Evolutionary conservation across 2,329 filamentous ascomycete species (phyloP).

Genomic region (Trichoderma koningii): DNA sequence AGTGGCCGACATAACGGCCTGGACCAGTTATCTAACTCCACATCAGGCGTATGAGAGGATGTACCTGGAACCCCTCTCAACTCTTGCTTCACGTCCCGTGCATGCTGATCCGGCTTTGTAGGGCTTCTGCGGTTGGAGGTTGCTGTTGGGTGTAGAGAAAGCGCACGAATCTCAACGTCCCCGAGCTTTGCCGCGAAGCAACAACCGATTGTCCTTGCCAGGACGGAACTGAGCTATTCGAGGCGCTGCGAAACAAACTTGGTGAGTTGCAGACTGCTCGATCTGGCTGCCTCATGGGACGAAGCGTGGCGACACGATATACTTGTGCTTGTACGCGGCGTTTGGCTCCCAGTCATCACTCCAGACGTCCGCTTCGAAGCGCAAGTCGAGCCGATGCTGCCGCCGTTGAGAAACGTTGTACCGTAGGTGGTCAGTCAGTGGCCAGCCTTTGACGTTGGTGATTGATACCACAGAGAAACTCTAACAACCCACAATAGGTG

Average conservation of each 20-base stretch:
- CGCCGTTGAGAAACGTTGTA: neutral
- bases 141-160: neutral
- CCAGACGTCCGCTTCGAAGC: neutral
- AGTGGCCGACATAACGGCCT: neutral
- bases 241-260: neutral
- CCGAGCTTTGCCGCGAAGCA: neutral
- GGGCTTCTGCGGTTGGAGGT: neutral
- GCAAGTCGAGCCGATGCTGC: conserved; percentile 2
- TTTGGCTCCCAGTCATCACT: neutral
- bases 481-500: neutral
- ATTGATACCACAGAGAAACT: neutral
- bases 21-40: neutral
- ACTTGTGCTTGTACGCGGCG: neutral
- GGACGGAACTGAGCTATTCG: neutral
- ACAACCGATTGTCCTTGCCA: neutral
- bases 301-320: neutral
- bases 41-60: neutral
- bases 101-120: neutral
- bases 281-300: neutral
- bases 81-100: neutral
- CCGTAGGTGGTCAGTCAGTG: neutral
- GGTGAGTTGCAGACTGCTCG: neutral
- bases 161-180: neutral
- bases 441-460: neutral
- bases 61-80: neutral